Conservation (phyloP, 2,329 filamentous ascomycete species). For the Colletotrichum noveboracense region DNA sequence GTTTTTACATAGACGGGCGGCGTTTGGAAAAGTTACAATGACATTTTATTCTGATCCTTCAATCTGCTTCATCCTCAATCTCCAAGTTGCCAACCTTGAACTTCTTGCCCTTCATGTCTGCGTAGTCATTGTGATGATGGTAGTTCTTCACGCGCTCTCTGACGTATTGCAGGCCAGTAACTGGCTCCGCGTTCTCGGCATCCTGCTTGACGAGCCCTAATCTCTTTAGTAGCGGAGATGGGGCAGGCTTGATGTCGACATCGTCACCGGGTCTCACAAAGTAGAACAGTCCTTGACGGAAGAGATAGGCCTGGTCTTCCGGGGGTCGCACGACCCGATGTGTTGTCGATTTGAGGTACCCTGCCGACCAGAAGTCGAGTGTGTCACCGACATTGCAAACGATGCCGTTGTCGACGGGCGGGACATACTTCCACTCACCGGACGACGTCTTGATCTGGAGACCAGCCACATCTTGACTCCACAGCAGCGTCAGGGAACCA, state of each 20-base stretch:
- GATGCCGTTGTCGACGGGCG: conserved; percentile 47
- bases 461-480: conserved; percentile 58
- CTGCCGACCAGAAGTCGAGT: conserved; percentile 32
- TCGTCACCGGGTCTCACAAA: conserved; percentile 39
- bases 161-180: conserved; percentile 44
- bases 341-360: conserved; percentile 37
- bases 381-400: conserved; percentile 46
- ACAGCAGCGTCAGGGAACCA: conserved; percentile 57
- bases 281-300: conserved; percentile 39
- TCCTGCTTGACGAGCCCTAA: conserved; percentile 28
- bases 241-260: conserved; percentile 31
- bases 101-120: conserved; percentile 40
- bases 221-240: conserved; percentile 31
- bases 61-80: conserved; percentile 42
- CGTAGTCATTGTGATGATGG: conserved; percentile 42
- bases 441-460: conserved; percentile 49
- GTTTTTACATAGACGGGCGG: not conserved
- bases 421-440: conserved; percentile 49
- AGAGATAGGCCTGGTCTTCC: conserved; percentile 33
- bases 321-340: conserved; percentile 40
- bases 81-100: conserved; percentile 44
- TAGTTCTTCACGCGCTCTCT: conserved; percentile 44
- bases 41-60: not conserved
- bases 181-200: conserved; percentile 30
- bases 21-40: not conserved